phyloP scores from a whole-genome alignment of 2,329 filamentous ascomycete species.

The Aurifilum marmelostoma region DNA sequence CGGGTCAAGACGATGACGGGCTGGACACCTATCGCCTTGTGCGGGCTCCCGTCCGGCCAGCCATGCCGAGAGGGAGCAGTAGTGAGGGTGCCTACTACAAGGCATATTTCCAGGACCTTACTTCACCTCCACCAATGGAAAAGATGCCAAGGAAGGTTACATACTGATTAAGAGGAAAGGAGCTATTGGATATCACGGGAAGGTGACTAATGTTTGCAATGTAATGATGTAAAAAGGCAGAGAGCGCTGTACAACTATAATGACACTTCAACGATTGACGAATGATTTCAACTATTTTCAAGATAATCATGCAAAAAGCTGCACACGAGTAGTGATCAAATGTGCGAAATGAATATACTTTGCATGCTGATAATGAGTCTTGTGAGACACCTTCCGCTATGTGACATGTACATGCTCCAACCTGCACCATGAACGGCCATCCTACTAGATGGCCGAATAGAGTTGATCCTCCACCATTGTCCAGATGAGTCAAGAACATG shows the following conservation, averaged over 20 bases:
- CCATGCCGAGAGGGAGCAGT: not conserved
- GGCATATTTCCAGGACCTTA: conserved; percentile 22
- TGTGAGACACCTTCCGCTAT: not conserved
- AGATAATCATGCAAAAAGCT: no score
- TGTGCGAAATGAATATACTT: no score
- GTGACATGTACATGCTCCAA: not conserved
- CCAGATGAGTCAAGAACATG: not conserved
- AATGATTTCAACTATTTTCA: not conserved
- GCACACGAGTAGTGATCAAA: no score
- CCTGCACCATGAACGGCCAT: not conserved
- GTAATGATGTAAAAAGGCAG: not conserved
- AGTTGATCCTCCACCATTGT: not conserved
- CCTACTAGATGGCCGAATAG: not conserved
- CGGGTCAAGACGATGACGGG: conserved; percentile 34
- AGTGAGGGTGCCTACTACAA: conserved; percentile 15
- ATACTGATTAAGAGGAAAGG: not conserved
- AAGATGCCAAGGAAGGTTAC: not conserved
- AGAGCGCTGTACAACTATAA: not conserved
- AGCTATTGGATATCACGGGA: not conserved
- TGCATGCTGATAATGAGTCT: not conserved
- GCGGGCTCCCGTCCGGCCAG: not conserved
- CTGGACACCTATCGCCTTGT: conserved; percentile 24
- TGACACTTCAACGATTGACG: not conserved
- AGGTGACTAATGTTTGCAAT: not conserved
- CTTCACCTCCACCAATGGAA: conserved; percentile 13